phyloP scores from a whole-genome alignment of 139 green algal genomes.

The Closterium sp. region DNA sequence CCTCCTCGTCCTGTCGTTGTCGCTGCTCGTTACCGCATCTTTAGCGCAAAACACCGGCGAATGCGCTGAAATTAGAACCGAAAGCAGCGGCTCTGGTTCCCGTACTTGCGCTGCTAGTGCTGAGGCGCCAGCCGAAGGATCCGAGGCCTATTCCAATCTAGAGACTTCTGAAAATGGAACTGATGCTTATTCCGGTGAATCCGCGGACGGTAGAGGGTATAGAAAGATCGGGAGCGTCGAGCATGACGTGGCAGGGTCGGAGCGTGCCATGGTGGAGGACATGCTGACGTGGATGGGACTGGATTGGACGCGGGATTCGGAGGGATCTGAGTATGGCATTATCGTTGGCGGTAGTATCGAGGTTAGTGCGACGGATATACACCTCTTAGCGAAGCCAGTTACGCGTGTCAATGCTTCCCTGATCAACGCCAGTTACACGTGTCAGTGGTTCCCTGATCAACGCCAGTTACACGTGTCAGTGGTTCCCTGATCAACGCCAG shows the following conservation, averaged over 20 bases:
- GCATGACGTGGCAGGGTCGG: neutral
- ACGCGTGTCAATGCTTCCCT: neutral
- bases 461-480: too few species aligned
- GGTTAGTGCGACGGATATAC: neutral
- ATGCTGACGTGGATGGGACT: neutral
- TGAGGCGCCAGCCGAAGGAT: neutral
- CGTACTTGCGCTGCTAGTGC: neutral
- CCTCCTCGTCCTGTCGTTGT: neutral
- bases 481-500: too few species aligned
- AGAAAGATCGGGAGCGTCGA: neutral
- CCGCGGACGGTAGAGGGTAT: neutral
- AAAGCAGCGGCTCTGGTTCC: neutral
- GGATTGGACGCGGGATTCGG: neutral
- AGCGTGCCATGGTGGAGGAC: neutral
- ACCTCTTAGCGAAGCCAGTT: neutral
- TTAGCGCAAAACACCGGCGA: neutral
- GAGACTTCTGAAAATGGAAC: neutral
- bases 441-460: too few species aligned
- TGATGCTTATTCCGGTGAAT: neutral
- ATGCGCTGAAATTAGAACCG: neutral
- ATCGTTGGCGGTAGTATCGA: neutral
- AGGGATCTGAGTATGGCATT: neutral
- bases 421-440: too few species aligned
- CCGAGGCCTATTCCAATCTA: neutral
- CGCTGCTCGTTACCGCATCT: neutral